phyloP scores from a whole-genome alignment of 208 protist species.

The Acanthamoeba lenticulata region DNA sequence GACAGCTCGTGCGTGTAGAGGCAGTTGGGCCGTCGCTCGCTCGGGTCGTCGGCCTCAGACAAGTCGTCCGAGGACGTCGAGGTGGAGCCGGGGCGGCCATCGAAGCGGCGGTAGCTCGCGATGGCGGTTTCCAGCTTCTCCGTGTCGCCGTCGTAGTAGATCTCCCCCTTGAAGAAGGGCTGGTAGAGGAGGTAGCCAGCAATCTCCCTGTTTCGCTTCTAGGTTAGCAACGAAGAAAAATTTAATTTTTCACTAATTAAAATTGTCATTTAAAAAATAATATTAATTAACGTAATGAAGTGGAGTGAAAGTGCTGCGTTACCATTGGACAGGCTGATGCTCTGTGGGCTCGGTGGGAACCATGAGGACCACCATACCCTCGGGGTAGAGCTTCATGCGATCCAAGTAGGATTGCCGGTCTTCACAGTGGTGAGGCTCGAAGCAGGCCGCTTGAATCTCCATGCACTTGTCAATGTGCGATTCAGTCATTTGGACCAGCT shows the following conservation, averaged over 20 bases:
- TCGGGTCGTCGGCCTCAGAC: neutral
- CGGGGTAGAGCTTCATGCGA: conserved; percentile 40
- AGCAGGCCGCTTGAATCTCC: conserved; percentile 48
- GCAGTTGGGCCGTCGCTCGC: neutral
- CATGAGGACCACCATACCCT: conserved; percentile 44
- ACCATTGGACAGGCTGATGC: conserved; percentile 26
- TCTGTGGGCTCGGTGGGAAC: conserved; percentile 30
- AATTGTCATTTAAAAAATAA: neutral
- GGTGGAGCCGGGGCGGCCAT: no score
- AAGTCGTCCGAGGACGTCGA: no score
- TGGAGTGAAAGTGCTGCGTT: neutral
- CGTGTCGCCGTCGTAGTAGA: conserved; percentile 40
- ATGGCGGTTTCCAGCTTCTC: conserved; percentile 15
- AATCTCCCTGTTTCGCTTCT: neutral
- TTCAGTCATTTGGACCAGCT: conserved; percentile 50
- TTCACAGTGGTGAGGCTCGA: conserved; percentile 45
- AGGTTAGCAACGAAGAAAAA: neutral
- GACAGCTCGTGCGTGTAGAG: conserved; percentile 62
- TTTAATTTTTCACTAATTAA: neutral
- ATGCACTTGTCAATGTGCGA: conserved; percentile 44
- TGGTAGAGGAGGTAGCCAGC: conserved; percentile 63
- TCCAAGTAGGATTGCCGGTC: conserved; percentile 29
- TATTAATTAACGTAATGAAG: neutral
- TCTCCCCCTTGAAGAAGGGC: conserved; percentile 45
- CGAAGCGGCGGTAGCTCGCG: neutral